phyloP scores from a whole-genome alignment of 495 filamentous ascomycete genomes.

The Podospora conica region DNA sequence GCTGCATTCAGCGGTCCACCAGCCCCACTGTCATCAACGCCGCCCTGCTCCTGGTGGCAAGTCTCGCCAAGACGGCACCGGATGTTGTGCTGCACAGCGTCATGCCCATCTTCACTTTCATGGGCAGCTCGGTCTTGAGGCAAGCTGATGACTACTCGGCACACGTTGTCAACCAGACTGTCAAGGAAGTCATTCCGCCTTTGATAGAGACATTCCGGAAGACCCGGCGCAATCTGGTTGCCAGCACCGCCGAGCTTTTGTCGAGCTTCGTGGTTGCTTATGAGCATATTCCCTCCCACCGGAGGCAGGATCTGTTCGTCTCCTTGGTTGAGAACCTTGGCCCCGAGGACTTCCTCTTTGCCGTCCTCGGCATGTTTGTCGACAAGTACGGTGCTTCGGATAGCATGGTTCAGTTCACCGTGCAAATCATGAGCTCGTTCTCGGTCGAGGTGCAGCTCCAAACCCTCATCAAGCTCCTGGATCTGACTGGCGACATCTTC shows the following conservation, averaged over 20 bases:
- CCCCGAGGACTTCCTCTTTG: slow-evolving; percentile 71
- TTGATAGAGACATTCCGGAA: slow-evolving; percentile 80
- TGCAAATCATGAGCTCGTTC: slow-evolving; percentile 50
- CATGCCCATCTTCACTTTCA: slow-evolving; percentile 98
- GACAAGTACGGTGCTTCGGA: slow-evolving; percentile 58
- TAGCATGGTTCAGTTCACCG: slow-evolving; percentile 46
- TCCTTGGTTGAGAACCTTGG: slow-evolving; percentile 78
- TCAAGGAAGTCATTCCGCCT: slow-evolving; percentile 83
- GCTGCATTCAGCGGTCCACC: slow-evolving; percentile 80
- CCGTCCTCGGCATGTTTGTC: slow-evolving; percentile 62
- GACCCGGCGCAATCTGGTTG: slow-evolving; percentile 67
- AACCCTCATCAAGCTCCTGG: slow-evolving; percentile 64
- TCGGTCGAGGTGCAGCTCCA: slow-evolving; percentile 60
- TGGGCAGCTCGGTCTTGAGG: slow-evolving; percentile 79
- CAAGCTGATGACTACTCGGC: slow-evolving; percentile 95
- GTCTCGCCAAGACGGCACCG: slow-evolving; percentile 73
- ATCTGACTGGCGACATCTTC: slow-evolving; percentile 64
- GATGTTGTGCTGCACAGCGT: slow-evolving; percentile 89
- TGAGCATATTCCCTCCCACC: slow-evolving; percentile 84
- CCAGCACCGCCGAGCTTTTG: slow-evolving; percentile 76
- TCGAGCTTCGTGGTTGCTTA: slow-evolving; percentile 91
- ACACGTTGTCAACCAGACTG: slow-evolving; percentile 83
- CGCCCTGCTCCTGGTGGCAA: slow-evolving; percentile 81
- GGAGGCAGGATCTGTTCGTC: slow-evolving; percentile 71
- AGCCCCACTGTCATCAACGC: slow-evolving; percentile 88